Conservation (phyloP, 345 rosid species). For the Linum tenue region DNA sequence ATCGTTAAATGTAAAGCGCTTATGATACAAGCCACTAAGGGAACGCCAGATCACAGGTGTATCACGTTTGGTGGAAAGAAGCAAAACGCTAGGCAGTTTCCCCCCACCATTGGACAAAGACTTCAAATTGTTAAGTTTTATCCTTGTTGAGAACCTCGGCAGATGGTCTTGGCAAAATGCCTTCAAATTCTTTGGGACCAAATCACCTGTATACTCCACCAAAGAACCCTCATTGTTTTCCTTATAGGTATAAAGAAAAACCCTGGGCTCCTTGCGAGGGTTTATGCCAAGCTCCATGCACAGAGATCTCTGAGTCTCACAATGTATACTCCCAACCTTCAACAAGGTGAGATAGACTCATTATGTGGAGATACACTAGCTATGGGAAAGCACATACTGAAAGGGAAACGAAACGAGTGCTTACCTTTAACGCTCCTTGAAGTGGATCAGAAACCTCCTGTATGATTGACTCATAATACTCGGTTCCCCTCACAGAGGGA, state of each 20-base stretch:
- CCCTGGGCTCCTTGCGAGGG: slow-evolving; percentile 47
- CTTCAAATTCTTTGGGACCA: slow-evolving; percentile 44
- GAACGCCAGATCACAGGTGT: slow-evolving; percentile 85
- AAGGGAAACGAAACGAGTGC: neutral
- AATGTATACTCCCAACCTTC: slow-evolving; percentile 71
- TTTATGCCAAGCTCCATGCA: slow-evolving; percentile 56
- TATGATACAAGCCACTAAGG: slow-evolving; percentile 69
- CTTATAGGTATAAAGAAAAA: slow-evolving; percentile 59
- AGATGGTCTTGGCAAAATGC: slow-evolving; percentile 68
- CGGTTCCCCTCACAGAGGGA: slow-evolving; percentile 38
- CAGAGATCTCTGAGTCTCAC: slow-evolving; percentile 59
- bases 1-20: slow-evolving; percentile 50
- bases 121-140: slow-evolving; percentile 38
- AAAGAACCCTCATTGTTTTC: slow-evolving; percentile 44
- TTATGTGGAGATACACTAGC: neutral
- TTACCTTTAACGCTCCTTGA: slow-evolving; percentile 82
- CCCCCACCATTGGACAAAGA: slow-evolving; percentile 24
- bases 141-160: slow-evolving; percentile 61
- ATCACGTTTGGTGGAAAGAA: slow-evolving; percentile 73
- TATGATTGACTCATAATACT: slow-evolving; percentile 44
- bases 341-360: slow-evolving; percentile 7
- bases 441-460: slow-evolving; percentile 56
- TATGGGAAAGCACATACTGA: neutral
- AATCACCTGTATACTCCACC: slow-evolving; percentile 63
- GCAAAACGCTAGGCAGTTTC: slow-evolving; percentile 49